phyloP scores from a whole-genome alignment of 257 asterid genomes.

The Solanum bulbocastanum region DNA sequence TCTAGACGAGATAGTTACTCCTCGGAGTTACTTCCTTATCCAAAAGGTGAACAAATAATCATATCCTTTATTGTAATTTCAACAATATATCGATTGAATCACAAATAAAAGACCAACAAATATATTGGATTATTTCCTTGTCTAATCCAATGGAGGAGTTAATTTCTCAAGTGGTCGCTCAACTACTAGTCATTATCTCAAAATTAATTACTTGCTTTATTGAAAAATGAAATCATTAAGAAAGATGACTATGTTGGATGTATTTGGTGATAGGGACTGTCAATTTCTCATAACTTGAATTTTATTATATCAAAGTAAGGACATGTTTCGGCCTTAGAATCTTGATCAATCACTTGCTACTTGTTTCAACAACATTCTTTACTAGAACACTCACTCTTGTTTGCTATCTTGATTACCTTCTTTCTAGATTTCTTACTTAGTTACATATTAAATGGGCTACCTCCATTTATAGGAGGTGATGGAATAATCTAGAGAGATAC shows the following conservation, averaged over 20 bases:
- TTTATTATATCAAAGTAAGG: neutral
- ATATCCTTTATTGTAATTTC: conserved; percentile 42
- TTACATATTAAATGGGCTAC: too few relatives aligned
- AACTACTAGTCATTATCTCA: neutral
- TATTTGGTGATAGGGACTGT: neutral
- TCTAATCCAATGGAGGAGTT: neutral
- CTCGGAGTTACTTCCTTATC: conserved; percentile 3
- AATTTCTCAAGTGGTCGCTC: neutral
- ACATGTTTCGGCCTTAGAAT: neutral
- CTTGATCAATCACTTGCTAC: neutral
- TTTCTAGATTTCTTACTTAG: too few relatives aligned
- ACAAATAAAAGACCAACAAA: neutral
- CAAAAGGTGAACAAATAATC: conserved; percentile 34
- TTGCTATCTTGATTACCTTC: too few relatives aligned
- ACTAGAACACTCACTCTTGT: neutral
- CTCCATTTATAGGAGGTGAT: too few relatives aligned
- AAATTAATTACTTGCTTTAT: neutral
- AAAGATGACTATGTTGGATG: neutral
- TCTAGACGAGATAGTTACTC: conserved; percentile 33
- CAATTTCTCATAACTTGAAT: neutral
- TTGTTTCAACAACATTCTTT: neutral
- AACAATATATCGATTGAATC: conserved; percentile 49
- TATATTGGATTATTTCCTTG: neutral
- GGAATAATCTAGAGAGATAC: too few relatives aligned
- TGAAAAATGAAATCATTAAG: neutral